A percentile compares a stretch with the other conserved stretches of the same genome.
Conservation (phyloP, 176 grass and related monocot genomes). For the Puccinellia tenuiflora region DNA sequence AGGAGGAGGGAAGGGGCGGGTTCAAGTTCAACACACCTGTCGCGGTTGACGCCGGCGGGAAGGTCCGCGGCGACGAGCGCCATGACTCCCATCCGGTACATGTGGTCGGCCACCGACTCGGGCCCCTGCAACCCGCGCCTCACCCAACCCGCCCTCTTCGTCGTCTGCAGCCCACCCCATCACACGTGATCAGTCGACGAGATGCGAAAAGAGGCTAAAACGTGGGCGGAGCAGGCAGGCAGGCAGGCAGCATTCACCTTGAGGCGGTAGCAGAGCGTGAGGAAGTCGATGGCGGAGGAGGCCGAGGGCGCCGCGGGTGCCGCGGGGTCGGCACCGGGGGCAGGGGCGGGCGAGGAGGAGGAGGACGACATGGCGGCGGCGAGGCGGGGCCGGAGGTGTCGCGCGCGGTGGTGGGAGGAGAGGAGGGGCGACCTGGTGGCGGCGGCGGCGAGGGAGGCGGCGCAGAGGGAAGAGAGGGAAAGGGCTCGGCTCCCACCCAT, state of each 20-base stretch:
- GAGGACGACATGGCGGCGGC: constrained; percentile 63
- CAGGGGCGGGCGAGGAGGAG: constrained; percentile 6
- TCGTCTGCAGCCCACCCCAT: constrained; percentile 47
- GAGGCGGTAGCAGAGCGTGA: constrained; percentile 93
- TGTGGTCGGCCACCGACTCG: constrained; percentile 95
- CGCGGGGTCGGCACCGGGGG: constrained; percentile 15
- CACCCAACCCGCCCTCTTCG: constrained; percentile 87
- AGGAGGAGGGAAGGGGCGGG: not conserved
- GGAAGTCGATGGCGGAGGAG: constrained; percentile 79
- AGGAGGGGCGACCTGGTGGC: constrained; percentile 16
- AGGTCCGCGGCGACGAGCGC: constrained; percentile 84
- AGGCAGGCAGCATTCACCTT: constrained; percentile 42
- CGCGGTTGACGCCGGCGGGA: constrained; percentile 65
- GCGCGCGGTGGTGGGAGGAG: not conserved
- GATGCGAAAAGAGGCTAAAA: not conserved
- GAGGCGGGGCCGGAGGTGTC: constrained; percentile 15
- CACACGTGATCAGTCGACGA: not conserved
- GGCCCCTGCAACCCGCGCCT: constrained; percentile 66
- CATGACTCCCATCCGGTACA: constrained; percentile 98
- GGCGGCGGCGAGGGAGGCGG: constrained; percentile 29
- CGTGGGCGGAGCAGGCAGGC: not conserved
- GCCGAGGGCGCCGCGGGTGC: constrained; percentile 18
- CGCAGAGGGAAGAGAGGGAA: constrained; percentile 45
- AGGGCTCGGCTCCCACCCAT: constrained; percentile 74
- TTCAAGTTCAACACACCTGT: constrained; percentile 36